Percentiles rank a stretch among this genome's conserved stretches.
phyloP scores from a whole-genome alignment of 2,329 filamentous ascomycete genomes.

The Drechslerella stenobrocha region DNA sequence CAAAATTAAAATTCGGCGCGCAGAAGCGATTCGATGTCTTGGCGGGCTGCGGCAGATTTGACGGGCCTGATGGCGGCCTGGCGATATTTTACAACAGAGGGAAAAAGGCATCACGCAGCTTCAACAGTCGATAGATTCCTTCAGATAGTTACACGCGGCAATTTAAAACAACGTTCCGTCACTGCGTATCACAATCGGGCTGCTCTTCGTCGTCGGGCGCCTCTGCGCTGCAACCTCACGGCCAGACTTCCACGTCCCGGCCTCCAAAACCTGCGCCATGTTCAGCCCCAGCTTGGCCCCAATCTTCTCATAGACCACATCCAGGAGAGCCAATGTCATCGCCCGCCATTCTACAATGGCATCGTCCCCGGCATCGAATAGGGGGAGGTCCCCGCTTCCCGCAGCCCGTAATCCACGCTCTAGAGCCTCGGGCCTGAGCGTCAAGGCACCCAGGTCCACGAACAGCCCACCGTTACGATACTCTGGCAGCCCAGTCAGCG shows the following conservation, averaged over 20 bases:
- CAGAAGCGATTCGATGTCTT: no score
- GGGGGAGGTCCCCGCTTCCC: slow-evolving; percentile 68
- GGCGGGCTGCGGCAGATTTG: neutral
- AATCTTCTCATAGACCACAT: slow-evolving; percentile 70
- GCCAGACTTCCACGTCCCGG: slow-evolving; percentile 94
- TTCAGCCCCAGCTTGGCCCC: slow-evolving; percentile 70
- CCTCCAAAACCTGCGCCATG: slow-evolving; percentile 87
- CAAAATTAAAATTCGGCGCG: slow-evolving; percentile 24
- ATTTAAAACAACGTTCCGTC: slow-evolving; percentile 57
- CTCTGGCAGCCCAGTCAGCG: slow-evolving; percentile 85
- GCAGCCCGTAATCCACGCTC: slow-evolving; percentile 71
- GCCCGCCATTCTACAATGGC: slow-evolving; percentile 80
- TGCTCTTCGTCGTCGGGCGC: slow-evolving; percentile 34
- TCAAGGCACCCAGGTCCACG: slow-evolving; percentile 79
- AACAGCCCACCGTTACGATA: slow-evolving; percentile 90
- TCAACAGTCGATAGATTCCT: no score
- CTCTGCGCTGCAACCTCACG: slow-evolving; percentile 19
- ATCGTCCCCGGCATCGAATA: slow-evolving; percentile 73
- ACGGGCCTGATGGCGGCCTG: no score
- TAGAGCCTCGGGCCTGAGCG: slow-evolving; percentile 70
- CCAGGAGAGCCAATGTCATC: slow-evolving; percentile 72
- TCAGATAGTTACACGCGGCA: neutral
- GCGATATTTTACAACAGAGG: no score
- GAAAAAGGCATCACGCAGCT: no score
- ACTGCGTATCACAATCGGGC: slow-evolving; percentile 56